phyloP scores from a whole-genome alignment of 208 protist species.

The Crithidia thermophila region DNA sequence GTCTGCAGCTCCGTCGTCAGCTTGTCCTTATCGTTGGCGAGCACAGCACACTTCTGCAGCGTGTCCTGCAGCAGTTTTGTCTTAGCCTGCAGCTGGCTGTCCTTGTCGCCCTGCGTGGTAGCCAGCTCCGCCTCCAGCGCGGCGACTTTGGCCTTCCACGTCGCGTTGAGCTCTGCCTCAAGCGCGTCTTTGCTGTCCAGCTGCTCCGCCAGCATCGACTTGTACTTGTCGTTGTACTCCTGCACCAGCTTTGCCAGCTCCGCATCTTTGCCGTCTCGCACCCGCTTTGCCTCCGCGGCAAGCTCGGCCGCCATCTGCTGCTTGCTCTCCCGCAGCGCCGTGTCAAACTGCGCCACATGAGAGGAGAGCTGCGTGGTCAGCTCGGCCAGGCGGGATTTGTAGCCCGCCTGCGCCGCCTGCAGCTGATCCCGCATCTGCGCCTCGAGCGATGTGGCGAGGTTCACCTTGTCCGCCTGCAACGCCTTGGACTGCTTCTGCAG shows the following conservation, averaged over 20 bases:
- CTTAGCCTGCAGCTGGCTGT: slow-evolving; percentile 28
- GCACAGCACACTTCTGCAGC: slow-evolving; percentile 30
- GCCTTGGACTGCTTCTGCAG: slow-evolving; percentile 21
- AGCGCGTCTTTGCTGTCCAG: slow-evolving; percentile 81
- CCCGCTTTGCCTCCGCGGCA: slow-evolving; percentile 39
- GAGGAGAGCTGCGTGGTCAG: slow-evolving; percentile 31
- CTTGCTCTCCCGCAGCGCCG: slow-evolving; percentile 27
- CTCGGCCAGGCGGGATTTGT: slow-evolving; percentile 36
- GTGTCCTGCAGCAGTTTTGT: slow-evolving; percentile 31
- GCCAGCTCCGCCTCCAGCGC: slow-evolving; percentile 37
- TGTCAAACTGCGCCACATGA: slow-evolving; percentile 53
- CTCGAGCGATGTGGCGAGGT: slow-evolving; percentile 29
- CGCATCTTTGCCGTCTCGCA: slow-evolving; percentile 54
- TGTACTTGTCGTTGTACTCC: slow-evolving; percentile 94
- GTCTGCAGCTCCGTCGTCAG: slow-evolving; percentile 8
- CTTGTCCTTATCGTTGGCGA: slow-evolving; percentile 35
- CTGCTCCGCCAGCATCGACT: slow-evolving; percentile 91
- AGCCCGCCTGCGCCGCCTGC: slow-evolving; percentile 41
- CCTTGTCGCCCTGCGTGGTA: slow-evolving; percentile 20
- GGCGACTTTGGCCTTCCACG: slow-evolving; percentile 47
- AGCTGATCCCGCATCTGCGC: slow-evolving; percentile 35
- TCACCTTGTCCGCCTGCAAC: slow-evolving; percentile 33
- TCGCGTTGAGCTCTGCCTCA: slow-evolving; percentile 47
- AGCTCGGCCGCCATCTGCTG: slow-evolving; percentile 34
- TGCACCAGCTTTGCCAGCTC: slow-evolving; percentile 79